These are phyloP conservation scores for Penicillium cinerascens DNA, from an alignment of 495 filamentous ascomycete genomes.

Conservation along the genomic window DNA sequence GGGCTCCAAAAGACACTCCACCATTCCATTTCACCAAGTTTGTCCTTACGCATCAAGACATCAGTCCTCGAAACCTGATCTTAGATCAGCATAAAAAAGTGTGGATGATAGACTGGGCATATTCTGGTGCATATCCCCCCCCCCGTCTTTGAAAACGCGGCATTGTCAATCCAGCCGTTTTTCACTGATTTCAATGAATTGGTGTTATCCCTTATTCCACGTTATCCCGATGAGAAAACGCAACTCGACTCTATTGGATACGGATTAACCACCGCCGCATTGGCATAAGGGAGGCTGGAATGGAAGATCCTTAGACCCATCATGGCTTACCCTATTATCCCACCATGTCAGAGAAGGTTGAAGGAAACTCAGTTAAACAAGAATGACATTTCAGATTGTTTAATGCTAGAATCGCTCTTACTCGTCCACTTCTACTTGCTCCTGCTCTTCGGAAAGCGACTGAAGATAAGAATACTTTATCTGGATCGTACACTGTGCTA, in stretches of 20 bases:
- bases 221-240: constrained; percentile 14
- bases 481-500: no score
- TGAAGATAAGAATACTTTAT: no score
- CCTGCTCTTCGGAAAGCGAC: no score
- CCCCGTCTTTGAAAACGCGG: constrained; percentile 22
- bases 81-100: constrained; percentile 16
- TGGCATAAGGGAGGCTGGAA: constrained; percentile 11
- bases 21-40: constrained; percentile 20
- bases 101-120: constrained; percentile 28
- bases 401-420: no score
- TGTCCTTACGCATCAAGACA: constrained; percentile 25
- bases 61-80: constrained; percentile 29
- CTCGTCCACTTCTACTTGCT: no score
- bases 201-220: constrained; percentile 15
- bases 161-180: constrained; percentile 11
- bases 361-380: no score
- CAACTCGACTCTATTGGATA: constrained; percentile 21
- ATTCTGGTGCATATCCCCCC: constrained; percentile 29
- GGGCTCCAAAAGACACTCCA: constrained; percentile 19
- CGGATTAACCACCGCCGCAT: constrained; percentile 56
- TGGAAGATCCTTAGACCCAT: no score
- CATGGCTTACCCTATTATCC: no score
- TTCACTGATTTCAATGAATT: constrained; percentile 20
- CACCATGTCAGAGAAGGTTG: no score
- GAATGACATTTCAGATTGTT: no score